These are phyloP conservation scores for Fraxinus angustifolia DNA, from an alignment of 305 asterid genomes.

Conservation along the genomic window DNA sequence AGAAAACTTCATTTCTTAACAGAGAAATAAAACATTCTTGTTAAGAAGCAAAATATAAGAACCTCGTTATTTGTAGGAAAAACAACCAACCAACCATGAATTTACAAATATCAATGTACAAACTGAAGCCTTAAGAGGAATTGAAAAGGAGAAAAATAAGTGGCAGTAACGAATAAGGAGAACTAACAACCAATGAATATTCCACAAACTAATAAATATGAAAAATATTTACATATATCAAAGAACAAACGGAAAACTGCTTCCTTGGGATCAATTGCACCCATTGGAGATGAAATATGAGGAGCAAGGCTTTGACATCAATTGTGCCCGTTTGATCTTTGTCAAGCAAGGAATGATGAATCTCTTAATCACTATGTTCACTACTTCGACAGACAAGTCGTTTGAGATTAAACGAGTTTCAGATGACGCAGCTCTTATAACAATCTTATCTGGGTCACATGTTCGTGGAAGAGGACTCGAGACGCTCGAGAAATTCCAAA, in stretches of 20 bases:
- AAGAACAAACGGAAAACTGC: neutral
- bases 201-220: constrained; percentile 17
- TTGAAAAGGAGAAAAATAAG: neutral
- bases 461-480: neutral
- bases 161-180: neutral
- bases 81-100: neutral
- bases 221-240: neutral
- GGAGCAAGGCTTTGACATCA: neutral
- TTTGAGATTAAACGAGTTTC: neutral
- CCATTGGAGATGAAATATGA: neutral
- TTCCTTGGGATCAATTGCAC: neutral
- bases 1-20: neutral
- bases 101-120: neutral
- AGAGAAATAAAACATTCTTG: neutral
- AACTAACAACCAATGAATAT: constrained; percentile 2
- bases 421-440: neutral
- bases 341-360: neutral
- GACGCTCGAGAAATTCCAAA: neutral
- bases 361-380: neutral
- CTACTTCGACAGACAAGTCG: neutral
- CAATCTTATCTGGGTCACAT: neutral
- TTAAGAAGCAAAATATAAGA: neutral
- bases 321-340: neutral
- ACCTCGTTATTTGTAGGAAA: neutral
- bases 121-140: neutral